Conservation (phyloP, 208 protist genomes). For the Naegleria fowleri region DNA sequence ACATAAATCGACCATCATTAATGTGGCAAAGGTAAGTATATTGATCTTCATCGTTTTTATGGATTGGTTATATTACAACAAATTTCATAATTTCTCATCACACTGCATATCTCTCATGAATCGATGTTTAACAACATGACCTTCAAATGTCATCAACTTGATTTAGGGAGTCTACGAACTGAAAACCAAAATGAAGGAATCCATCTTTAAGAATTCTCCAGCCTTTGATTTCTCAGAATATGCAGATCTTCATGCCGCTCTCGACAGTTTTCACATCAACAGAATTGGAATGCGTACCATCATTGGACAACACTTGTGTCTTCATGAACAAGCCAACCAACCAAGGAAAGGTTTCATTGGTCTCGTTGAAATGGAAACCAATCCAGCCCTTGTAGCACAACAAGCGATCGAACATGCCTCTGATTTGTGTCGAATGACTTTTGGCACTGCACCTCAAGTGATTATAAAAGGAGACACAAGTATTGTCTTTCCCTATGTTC, state of each 20-base stretch:
- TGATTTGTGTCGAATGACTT: neutral
- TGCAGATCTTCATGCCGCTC: neutral
- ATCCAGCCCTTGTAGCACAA: neutral
- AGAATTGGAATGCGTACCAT: slow-evolving; percentile 20
- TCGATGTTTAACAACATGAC: too few species aligned
- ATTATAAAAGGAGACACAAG: neutral
- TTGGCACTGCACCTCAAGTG: neutral
- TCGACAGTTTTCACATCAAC: neutral
- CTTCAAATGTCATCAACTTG: too few species aligned
- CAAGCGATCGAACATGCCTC: neutral
- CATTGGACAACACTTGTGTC: neutral
- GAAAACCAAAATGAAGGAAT: neutral
- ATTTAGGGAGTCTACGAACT: neutral
- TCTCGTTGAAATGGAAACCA: neutral
- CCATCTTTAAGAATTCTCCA: neutral
- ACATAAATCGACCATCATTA: neutral
- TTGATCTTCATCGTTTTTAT: too few species aligned
- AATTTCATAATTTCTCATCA: too few species aligned
- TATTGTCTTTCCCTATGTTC: neutral
- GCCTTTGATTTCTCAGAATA: neutral
- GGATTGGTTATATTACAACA: too few species aligned
- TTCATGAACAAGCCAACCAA: neutral
- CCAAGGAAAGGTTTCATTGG: neutral
- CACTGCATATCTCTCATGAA: too few species aligned
- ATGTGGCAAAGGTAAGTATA: neutral